A percentile compares a stretch with the other conserved stretches of the same genome.
Evolutionary conservation across 129 eudicot species (phyloP).

Genomic region (Pseudognaphalium luteoalbum): DNA sequence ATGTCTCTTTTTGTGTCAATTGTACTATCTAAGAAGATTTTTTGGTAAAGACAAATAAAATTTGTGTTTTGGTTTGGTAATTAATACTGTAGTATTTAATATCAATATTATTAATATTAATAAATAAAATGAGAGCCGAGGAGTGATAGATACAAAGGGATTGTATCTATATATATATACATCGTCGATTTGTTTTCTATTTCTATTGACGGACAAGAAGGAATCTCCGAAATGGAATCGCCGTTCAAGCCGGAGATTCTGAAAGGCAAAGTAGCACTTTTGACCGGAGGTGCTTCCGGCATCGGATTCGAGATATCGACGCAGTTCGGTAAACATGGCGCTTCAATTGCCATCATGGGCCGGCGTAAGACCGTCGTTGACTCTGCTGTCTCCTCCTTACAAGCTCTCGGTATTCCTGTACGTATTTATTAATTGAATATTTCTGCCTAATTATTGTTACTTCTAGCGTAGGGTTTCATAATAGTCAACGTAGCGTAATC

Average conservation of each 20-base stretch:
- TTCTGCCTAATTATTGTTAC: neutral
- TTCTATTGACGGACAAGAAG: neutral
- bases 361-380: slow-evolving; percentile 65
- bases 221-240: slow-evolving; percentile 43
- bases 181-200: neutral
- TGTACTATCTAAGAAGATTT: too few species aligned
- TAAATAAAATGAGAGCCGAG: too few species aligned
- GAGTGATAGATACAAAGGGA: neutral
- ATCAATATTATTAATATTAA: too few species aligned
- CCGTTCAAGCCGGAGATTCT: slow-evolving; percentile 73
- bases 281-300: slow-evolving; percentile 95
- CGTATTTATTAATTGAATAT: neutral
- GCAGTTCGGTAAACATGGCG: slow-evolving; percentile 91
- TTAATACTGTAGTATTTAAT: too few species aligned
- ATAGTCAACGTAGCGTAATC: neutral
- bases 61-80: too few species aligned
- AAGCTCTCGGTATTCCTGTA: slow-evolving; percentile 72
- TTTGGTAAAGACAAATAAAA: too few species aligned
- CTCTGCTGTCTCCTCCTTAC: slow-evolving; percentile 70
- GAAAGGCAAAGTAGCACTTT: slow-evolving; percentile 77
- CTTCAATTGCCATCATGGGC: slow-evolving; percentile 92
- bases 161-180: slow-evolving; percentile 10
- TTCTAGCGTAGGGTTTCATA: neutral
- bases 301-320: slow-evolving; percentile 86
- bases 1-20: too few species aligned